phyloP scores from a whole-genome alignment of 257 asterid species.

The Verbascum thapsus region DNA sequence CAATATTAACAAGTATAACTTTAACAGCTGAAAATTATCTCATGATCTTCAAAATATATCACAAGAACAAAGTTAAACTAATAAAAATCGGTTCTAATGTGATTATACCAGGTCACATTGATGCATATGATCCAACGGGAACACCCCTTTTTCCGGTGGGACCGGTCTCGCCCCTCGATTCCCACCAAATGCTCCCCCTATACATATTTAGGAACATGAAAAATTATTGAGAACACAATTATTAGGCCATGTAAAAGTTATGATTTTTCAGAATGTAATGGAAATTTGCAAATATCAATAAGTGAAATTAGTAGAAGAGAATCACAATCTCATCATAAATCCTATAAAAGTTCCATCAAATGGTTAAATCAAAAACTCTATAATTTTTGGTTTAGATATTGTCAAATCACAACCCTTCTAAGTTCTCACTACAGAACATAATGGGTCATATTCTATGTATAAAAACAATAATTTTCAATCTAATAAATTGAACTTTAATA shows the following conservation, averaged over 20 bases:
- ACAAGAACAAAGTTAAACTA: not conserved
- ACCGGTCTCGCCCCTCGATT: conserved; percentile 93
- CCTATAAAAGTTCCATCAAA: too few species aligned
- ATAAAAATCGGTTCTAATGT: not conserved
- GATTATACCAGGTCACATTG: conserved; percentile 74
- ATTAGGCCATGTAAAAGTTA: not conserved
- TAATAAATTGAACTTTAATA: conserved; percentile 1
- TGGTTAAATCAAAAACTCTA: too few species aligned
- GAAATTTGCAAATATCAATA: not conserved
- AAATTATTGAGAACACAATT: conserved; percentile 9
- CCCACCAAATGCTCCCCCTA: conserved; percentile 97
- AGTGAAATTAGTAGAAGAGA: too few species aligned
- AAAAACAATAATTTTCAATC: too few species aligned
- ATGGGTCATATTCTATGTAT: too few species aligned
- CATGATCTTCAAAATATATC: conserved; percentile 14
- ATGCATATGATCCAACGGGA: conserved; percentile 94
- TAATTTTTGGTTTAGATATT: too few species aligned
- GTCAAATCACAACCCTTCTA: not conserved
- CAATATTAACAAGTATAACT: not conserved
- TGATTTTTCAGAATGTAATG: not conserved
- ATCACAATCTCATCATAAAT: too few species aligned
- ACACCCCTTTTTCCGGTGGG: conserved; percentile 95
- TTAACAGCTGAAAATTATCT: conserved; percentile 13
- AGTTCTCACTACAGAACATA: not conserved
- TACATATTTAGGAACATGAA: conserved; percentile 24